Evolutionary conservation across 345 rosid species (phyloP).

Genomic region (Boechera retrofracta): DNA sequence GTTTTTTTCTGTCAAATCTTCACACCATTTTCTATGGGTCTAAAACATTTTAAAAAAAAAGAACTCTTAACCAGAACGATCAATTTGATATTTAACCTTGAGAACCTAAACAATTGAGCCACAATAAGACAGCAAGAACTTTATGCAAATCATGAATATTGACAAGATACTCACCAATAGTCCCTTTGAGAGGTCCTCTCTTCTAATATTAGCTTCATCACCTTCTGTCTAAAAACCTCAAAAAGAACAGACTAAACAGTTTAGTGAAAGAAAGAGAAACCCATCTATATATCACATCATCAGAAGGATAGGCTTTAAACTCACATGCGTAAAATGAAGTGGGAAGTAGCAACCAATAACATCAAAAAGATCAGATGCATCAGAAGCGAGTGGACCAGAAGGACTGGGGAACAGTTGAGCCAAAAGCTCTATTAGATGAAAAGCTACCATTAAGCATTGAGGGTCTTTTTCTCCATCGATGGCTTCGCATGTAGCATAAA

Average conservation of each 20-base stretch:
- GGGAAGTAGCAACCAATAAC: conserved; percentile 84
- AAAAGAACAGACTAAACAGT: conserved; percentile 4
- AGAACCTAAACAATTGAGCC: conserved; percentile 1
- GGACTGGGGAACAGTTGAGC: conserved; percentile 69
- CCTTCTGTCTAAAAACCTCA: conserved; percentile 57
- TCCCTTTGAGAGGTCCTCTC: conserved; percentile 82
- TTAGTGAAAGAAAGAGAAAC: conserved; percentile 5
- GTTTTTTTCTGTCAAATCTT: conserved; percentile 4
- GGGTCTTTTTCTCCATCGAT: conserved; percentile 94
- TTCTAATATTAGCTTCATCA: conserved; percentile 58
- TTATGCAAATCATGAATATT: conserved; percentile 16
- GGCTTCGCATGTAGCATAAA: conserved; percentile 73
- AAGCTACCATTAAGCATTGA: conserved; percentile 74
- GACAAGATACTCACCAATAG: conserved; percentile 64
- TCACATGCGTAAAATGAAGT: conserved; percentile 92
- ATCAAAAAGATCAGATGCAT: conserved; percentile 65
- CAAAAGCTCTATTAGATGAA: conserved; percentile 75
- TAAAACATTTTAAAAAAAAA: background rate
- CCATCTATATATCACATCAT: conserved; percentile 14
- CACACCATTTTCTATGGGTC: background rate
- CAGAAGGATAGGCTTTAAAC: conserved; percentile 40
- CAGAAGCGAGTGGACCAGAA: conserved; percentile 62
- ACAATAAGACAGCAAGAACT: conserved; percentile 28
- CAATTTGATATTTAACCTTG: background rate
- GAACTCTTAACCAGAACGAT: background rate